Conservation (phyloP, 1,139 yeast species). For the Hyphopichia buzzinii region DNA sequence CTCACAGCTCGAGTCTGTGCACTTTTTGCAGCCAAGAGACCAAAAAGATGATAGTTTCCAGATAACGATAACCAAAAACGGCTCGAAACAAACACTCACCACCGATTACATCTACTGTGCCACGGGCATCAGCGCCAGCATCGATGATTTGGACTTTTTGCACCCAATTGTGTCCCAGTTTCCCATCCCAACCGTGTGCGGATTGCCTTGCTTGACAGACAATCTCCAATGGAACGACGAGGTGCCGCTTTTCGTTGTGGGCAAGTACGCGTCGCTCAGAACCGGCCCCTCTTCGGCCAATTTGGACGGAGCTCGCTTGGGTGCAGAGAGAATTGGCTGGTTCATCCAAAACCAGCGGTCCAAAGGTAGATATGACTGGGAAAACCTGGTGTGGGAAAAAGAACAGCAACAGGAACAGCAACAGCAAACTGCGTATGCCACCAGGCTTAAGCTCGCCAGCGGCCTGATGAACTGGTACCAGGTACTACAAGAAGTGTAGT, state of each 20-base stretch:
- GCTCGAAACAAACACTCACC: slow-evolving; percentile 6
- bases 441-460: slow-evolving; percentile 26
- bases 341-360: slow-evolving; percentile 26
- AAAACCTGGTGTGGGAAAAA: slow-evolving; percentile 5
- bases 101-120: slow-evolving; percentile 44
- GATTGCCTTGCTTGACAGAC: slow-evolving; percentile 46
- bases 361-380: slow-evolving; percentile 26
- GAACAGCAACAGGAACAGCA: slow-evolving; percentile 7
- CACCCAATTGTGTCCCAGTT: slow-evolving; percentile 20
- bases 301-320: slow-evolving; percentile 46
- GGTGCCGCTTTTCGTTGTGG: slow-evolving; percentile 42
- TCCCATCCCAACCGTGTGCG: slow-evolving; percentile 33
- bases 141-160: slow-evolving; percentile 29
- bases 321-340: slow-evolving; percentile 50
- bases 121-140: slow-evolving; percentile 39
- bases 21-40: too few relatives aligned
- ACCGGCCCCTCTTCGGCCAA: slow-evolving; percentile 52
- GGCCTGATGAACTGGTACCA: slow-evolving; percentile 35
- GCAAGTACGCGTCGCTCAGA: slow-evolving; percentile 43
- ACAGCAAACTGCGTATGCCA: slow-evolving; percentile 13
- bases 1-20: slow-evolving; percentile 20
- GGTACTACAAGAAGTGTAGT: slow-evolving; percentile 12
- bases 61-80: slow-evolving; percentile 11
- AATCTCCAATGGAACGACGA: slow-evolving; percentile 41
- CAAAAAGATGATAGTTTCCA: slow-evolving; percentile 18